Base-by-base conservation (phyloP, 805 yeast genomes). In the Ogataea ramenticola region DNA sequence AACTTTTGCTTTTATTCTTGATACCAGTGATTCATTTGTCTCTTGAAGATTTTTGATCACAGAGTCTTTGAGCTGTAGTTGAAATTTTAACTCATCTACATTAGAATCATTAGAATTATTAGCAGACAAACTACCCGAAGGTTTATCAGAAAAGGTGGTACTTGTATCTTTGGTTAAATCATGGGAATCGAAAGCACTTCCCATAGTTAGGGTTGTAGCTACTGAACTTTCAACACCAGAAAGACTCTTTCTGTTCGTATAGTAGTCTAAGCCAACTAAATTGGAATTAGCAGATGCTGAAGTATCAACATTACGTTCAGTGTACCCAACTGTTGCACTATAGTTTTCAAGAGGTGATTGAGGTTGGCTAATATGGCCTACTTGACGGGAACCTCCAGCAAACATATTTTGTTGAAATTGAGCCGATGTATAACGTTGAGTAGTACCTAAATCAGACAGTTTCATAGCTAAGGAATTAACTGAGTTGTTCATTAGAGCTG, bases 41-140 rank as follows among this genome's bases (percentile, higher is more conserved):
- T 54, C 55, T 49, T 74, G 75, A 30, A 76, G 54, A 2, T 70
- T 64, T 36, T 68, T 67, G 33, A 75, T 71, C 35, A 73, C 71
- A 0, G 71, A 63, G 39, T 81, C 79, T 55, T 80, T 82, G 41
- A 80, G 62, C 45, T 71, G 71, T 41, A 82, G 54, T 49, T 79
- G 78, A 40, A 75, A 60, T 50, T 70, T 72, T 44, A 75, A 58
- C 43, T 65, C 61, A 39, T 74, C 77, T 12, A 49, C 30, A 3
- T 24, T 24, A 10, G 35, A 32, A 3, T 16, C 11, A n/a, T n/a
- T 8, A 7, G 19, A 4, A 16, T 8, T 16, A 6, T 7, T 3
- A 32, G 20, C 35, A 16, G 35, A 32, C 4, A 11, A 7, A 16
- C 4, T 6, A 32, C 35, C 11, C 12, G 32, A 29, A 11, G 12